Evolutionary conservation across 1,284 basidiomycete genomes (phyloP), one percentile per base, ranked within the genome.

Genomic region (Jaminaea rosea): DNA sequence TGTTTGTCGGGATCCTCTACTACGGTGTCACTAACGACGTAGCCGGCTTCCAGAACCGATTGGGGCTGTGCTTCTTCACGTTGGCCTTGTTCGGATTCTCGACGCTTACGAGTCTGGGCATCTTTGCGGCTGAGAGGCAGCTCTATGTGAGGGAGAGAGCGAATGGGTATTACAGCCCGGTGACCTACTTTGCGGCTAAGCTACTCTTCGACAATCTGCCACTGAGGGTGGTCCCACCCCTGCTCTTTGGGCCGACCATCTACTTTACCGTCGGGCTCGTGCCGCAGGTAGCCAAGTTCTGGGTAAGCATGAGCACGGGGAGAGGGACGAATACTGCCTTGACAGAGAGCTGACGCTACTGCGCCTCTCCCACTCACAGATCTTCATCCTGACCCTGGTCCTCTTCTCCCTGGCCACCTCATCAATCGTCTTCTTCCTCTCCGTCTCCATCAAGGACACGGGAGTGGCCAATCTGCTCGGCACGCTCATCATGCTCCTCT

Each of bases 61-160:
- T 78, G 79, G 89, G 92, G 4, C 80, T 96, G 47, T 96, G 96
- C 83, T 92, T 97, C 79, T 97, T 98, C 76, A 86, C 90, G 11
- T 79, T 98, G 15, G 84, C 91, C 1, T 78, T 97, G 7, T 97
- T 98, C 65, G 93, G 91, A 0, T 97, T 98, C 77, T 92, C 92
- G 11, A 92, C 88, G 67, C 76, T 98, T 48, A 91, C 90, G 3
- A 93, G 90, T 55, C 76, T 97, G 48, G 87, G 88, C 6, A 77
- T 94, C 44, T 97, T 97, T 72, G 87, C 91, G 4, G 88, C 88
- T 65, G 93, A 98, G 73, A 81, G 93, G 17, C 84, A 96, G 56
- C 76, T 97, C 37, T 98, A 96, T 77, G 94, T 96, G 81, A 83
- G 93, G 21, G 93, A 98, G 76, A 88, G 90, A 59, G 84, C 92